Conservation (phyloP, 2,329 filamentous ascomycete species). For the Verticillium albo-atrum region DNA sequence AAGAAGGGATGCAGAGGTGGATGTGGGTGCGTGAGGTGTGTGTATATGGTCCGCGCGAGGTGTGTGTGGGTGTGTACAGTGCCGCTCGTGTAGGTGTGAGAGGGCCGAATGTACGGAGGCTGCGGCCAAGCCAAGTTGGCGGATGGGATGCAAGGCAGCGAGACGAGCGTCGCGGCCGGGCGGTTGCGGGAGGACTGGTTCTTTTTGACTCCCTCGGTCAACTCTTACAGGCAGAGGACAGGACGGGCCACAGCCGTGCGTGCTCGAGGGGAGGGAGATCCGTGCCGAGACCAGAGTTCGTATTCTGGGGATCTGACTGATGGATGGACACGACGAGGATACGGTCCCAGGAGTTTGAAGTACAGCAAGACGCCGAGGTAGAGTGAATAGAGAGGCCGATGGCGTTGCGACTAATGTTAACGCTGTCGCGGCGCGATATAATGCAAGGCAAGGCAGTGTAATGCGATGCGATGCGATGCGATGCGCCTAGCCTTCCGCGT, state of each 20-base stretch:
- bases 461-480: slow-evolving; percentile 2
- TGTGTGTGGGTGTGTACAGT: background rate
- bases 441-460: background rate
- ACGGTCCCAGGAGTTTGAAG: too few species aligned
- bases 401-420: background rate
- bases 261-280: background rate
- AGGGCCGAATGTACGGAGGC: background rate
- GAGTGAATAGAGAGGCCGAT: too few species aligned
- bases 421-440: background rate
- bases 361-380: too few species aligned
- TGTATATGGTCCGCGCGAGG: background rate
- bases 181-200: background rate
- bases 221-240: background rate
- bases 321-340: too few species aligned
- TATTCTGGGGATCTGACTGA: background rate
- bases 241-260: background rate
- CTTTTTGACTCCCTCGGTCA: background rate
- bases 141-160: background rate
- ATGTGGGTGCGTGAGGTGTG: background rate
- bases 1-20: background rate
- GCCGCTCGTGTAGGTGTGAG: background rate
- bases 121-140: background rate
- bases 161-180: background rate
- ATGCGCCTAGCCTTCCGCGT: background rate
- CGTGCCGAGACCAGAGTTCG: background rate